Evolutionary conservation across 768 basidiomycete genomes (phyloP).

Genomic region (Flagelloscypha sp.): DNA sequence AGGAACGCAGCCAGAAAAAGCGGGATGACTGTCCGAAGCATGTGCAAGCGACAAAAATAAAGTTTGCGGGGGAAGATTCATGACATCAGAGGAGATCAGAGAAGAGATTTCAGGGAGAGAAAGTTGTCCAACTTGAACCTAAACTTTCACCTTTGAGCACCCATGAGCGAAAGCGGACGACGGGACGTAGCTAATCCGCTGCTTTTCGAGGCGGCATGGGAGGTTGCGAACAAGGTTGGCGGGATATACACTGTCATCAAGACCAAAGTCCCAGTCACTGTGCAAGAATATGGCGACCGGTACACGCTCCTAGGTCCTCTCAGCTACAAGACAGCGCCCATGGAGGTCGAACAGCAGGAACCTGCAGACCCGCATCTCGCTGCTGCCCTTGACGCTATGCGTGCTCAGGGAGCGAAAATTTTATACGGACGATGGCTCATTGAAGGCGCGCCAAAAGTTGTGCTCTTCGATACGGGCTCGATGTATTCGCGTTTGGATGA

Average conservation of each 20-base stretch:
- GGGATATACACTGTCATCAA: constrained; percentile 99
- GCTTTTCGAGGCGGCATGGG: constrained; percentile 96
- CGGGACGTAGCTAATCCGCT: constrained; percentile 75
- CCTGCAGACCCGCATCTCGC: constrained; percentile 75
- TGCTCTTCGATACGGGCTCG: constrained; percentile 92
- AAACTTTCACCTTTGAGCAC: too few relatives aligned
- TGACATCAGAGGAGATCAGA: too few relatives aligned
- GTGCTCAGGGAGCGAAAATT: constrained; percentile 82
- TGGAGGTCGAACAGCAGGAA: constrained; percentile 96
- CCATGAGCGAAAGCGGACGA: too few relatives aligned
- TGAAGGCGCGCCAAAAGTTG: constrained; percentile 90
- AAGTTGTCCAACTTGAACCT: too few relatives aligned
- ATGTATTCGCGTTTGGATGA: constrained; percentile 86
- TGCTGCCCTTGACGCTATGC: constrained; percentile 75
- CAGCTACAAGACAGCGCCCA: constrained; percentile 94
- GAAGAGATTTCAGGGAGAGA: too few relatives aligned
- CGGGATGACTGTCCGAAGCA: constrained; percentile 33
- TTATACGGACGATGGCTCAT: constrained; percentile 98
- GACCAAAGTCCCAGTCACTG: constrained; percentile 98
- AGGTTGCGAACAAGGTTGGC: constrained; percentile 97
- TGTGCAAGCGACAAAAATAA: too few relatives aligned
- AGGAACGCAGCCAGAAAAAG: constrained; percentile 44
- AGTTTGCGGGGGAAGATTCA: too few relatives aligned
- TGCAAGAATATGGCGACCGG: constrained; percentile 89
- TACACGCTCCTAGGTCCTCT: constrained; percentile 98